These are phyloP conservation scores for Aethionema arabicum DNA, from an alignment of 345 rosid genomes.

Conservation along the genomic window DNA sequence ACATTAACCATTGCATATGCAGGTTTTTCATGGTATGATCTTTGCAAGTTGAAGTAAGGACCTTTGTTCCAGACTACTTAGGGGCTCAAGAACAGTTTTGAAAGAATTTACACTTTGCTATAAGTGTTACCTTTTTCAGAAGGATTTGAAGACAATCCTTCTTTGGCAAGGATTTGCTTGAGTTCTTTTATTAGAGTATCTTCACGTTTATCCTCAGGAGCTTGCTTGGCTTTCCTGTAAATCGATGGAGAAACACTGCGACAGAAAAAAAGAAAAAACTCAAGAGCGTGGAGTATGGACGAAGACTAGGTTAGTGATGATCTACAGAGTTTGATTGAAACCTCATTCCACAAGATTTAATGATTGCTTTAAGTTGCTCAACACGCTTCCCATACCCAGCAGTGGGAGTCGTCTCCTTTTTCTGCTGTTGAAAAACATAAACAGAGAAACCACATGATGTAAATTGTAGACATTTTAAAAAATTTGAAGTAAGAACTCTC, in stretches of 20 bases:
- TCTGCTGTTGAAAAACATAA: slow-evolving; percentile 45
- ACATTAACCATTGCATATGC: not conserved
- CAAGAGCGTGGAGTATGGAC: slow-evolving; percentile 8
- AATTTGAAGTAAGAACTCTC: slow-evolving; percentile 7
- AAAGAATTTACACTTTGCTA: not conserved
- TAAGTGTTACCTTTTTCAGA: slow-evolving; percentile 63
- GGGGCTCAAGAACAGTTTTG: not conserved
- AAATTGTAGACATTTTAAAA: not conserved
- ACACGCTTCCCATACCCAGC: slow-evolving; percentile 73
- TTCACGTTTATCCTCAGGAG: slow-evolving; percentile 78
- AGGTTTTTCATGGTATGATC: not conserved
- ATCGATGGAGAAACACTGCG: slow-evolving; percentile 73
- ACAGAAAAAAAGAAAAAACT: not conserved
- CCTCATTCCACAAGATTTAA: slow-evolving; percentile 91
- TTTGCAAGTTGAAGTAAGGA: not conserved
- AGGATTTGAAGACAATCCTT: slow-evolving; percentile 82
- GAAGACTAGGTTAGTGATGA: slow-evolving; percentile 11
- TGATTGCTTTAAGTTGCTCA: slow-evolving; percentile 77
- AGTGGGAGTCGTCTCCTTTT: slow-evolving; percentile 59
- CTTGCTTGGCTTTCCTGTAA: slow-evolving; percentile 87
- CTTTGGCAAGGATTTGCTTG: slow-evolving; percentile 78
- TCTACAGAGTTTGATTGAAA: slow-evolving; percentile 34
- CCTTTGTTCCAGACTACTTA: too few species aligned
- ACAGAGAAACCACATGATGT: slow-evolving; percentile 22
- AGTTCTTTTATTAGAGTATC: slow-evolving; percentile 73